Evolutionary conservation across 345 rosid genomes (phyloP).

Genomic region (Erysimum cheiranthoides): DNA sequence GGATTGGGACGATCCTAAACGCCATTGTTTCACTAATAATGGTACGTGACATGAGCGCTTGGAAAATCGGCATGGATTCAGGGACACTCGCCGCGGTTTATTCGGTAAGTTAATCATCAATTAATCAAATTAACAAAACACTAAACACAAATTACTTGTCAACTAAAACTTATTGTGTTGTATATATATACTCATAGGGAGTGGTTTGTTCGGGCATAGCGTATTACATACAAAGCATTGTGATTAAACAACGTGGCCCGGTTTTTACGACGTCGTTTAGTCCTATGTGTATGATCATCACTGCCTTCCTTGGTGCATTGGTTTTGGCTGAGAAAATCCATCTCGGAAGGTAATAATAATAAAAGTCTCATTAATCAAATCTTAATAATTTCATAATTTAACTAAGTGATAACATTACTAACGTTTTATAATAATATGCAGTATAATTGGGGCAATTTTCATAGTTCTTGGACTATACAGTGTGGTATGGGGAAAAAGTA

Average conservation of each 20-base stretch:
- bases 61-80: constrained; percentile 77
- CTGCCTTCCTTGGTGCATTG: constrained; percentile 66
- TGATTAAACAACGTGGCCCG: constrained; percentile 71
- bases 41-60: constrained; percentile 72
- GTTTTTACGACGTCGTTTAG: constrained; percentile 82
- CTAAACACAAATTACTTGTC: neutral
- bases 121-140: neutral
- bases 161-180: neutral
- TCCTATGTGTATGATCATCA: constrained; percentile 88
- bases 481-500: constrained; percentile 93
- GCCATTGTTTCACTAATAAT: constrained; percentile 57
- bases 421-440: constrained; percentile 42
- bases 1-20: constrained; percentile 69
- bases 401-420: neutral
- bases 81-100: constrained; percentile 81
- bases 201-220: constrained; percentile 90
- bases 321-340: constrained; percentile 71
- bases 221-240: constrained; percentile 79
- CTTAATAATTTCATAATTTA: neutral
- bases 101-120: constrained; percentile 52
- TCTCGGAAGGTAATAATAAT: constrained; percentile 80
- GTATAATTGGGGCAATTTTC: constrained; percentile 76
- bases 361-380: neutral
- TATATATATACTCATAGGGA: constrained; percentile 51
- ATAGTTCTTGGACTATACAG: constrained; percentile 82